phyloP scores from a whole-genome alignment of 2,329 filamentous ascomycete species.

The Bipolaris oryzae region DNA sequence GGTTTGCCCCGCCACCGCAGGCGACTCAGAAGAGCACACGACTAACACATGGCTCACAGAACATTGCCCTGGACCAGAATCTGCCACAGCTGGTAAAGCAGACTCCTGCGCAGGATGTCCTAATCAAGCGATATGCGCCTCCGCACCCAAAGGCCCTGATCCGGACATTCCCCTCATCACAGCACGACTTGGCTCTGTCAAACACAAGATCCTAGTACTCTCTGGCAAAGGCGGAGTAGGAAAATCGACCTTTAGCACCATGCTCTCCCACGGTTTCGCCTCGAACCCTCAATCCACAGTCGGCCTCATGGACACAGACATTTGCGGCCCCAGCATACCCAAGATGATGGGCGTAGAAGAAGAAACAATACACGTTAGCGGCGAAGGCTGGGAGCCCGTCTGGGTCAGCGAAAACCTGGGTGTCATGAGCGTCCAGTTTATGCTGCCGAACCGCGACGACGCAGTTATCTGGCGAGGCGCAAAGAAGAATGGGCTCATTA shows the following conservation, averaged over 20 bases:
- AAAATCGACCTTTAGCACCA: conserved; percentile 89
- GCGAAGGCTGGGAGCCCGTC: conserved; percentile 89
- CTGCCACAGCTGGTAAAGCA: conserved; percentile 66
- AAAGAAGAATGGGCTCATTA: conserved; percentile 98
- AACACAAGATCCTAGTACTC: conserved; percentile 90
- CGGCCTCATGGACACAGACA: conserved; percentile 97
- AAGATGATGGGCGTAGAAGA: conserved; percentile 98
- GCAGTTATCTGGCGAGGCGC: conserved; percentile 97
- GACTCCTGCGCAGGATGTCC: conserved; percentile 95
- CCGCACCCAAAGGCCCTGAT: conserved; percentile 92
- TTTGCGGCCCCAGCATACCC: conserved; percentile 93
- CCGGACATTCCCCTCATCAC: conserved; percentile 91
- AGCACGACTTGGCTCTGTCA: conserved; percentile 77
- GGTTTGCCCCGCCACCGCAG: conserved; percentile 46
- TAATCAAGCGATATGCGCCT: conserved; percentile 93
- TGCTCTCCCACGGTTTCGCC: conserved; percentile 89
- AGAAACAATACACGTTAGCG: conserved; percentile 91
- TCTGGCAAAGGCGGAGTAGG: conserved; percentile 96
- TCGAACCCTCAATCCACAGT: conserved; percentile 78
- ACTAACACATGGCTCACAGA: conserved; percentile 55
- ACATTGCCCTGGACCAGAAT: conserved; percentile 92
- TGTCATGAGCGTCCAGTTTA: conserved; percentile 98
- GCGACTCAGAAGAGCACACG: conserved; percentile 33
- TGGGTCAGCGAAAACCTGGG: conserved; percentile 94
- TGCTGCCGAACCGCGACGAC: conserved; percentile 91